phyloP scores from a whole-genome alignment of 2,329 filamentous ascomycete species.

The Nemania sp. region DNA sequence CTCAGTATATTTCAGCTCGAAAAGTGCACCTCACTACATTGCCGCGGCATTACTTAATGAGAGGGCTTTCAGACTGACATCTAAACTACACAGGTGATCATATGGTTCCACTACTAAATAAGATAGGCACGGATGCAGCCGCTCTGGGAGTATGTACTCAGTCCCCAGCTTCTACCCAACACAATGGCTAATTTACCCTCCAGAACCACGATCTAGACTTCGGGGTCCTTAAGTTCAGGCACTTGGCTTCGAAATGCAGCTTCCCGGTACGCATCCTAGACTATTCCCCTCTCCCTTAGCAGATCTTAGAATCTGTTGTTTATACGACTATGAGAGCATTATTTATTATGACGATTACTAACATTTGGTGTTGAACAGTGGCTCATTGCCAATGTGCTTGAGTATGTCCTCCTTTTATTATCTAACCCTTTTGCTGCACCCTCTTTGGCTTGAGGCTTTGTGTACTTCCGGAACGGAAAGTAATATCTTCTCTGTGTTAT shows the following conservation, averaged over 20 bases:
- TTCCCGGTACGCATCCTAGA: conserved; percentile 67
- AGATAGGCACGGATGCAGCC: conserved; percentile 80
- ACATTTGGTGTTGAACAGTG: conserved; percentile 58
- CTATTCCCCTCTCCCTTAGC: background rate
- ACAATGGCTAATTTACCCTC: conserved; percentile 33
- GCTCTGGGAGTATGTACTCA: conserved; percentile 76
- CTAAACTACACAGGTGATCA: conserved; percentile 68
- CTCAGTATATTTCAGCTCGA: background rate
- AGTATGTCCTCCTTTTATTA: conserved; percentile 53
- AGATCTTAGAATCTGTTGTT: background rate
- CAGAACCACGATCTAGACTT: conserved; percentile 95
- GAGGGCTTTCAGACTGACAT: background rate
- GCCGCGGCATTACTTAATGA: background rate
- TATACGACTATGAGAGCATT: background rate
- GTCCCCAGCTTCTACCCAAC: background rate
- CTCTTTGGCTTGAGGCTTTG: background rate
- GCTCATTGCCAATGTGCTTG: conserved; percentile 88
- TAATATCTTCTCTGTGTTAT: background rate
- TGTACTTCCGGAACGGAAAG: background rate
- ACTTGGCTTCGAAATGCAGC: conserved; percentile 78
- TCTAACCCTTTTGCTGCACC: background rate
- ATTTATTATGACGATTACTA: background rate
- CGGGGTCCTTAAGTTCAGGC: conserved; percentile 82
- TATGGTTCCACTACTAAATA: conserved; percentile 88
- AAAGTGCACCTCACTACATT: background rate